A percentile compares a stretch with the other conserved stretches of the same genome.
Evolutionary conservation across 192 early-diverging fungal species (phyloP).

Genomic region (Lunasporangiospora selenospora): DNA sequence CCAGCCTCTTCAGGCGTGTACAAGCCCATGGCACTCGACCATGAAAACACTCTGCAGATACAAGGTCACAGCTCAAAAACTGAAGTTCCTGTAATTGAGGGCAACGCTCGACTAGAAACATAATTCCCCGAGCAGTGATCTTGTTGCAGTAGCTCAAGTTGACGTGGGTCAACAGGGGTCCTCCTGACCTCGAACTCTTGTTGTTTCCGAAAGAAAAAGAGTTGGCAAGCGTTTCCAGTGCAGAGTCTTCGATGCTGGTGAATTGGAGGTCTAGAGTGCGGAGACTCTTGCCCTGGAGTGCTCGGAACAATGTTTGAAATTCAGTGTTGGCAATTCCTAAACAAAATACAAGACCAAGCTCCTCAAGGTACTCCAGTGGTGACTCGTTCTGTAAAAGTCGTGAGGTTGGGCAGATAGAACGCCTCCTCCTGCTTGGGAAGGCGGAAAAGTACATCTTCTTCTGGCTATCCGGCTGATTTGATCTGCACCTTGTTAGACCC

Average conservation of each 20-base stretch:
- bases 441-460: no score
- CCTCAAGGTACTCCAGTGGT: constrained; percentile 30
- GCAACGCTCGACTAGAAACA: constrained; percentile 14
- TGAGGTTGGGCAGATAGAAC: no score
- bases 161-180: constrained; percentile 16
- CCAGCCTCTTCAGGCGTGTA: constrained; percentile 13
- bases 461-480: no score
- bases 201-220: not conserved
- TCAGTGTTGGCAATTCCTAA: constrained; percentile 28
- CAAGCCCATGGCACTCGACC: constrained; percentile 17
- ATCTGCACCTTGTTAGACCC: no score
- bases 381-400: constrained; percentile 9
- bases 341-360: constrained; percentile 39
- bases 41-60: constrained; percentile 36
- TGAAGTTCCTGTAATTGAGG: constrained; percentile 25
- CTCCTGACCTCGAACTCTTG: not conserved
- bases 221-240: constrained; percentile 12
- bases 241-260: constrained; percentile 44
- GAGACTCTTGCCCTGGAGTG: constrained; percentile 12
- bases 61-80: constrained; percentile 32
- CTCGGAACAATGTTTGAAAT: constrained; percentile 30
- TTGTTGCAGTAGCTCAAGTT: constrained; percentile 29
- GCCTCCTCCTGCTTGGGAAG: no score
- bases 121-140: constrained; percentile 36
- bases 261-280: constrained; percentile 33